Evolutionary conservation across 306 rosid species (phyloP).

Genomic region (Malus orientalis): DNA sequence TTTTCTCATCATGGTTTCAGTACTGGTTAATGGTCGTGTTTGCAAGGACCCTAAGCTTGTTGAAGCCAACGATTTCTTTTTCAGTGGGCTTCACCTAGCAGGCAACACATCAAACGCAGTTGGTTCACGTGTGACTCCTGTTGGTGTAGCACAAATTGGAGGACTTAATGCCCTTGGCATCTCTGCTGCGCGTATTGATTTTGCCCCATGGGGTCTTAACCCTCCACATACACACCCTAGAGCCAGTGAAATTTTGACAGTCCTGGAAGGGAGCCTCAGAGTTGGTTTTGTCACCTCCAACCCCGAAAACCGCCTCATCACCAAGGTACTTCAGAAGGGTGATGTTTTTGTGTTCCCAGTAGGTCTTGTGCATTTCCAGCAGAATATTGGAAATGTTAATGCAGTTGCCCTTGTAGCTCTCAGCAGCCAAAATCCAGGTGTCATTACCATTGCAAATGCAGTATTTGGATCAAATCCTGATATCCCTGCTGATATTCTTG

Average conservation of each 20-base stretch:
- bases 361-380: conserved; percentile 32
- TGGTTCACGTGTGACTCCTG: conserved; percentile 25
- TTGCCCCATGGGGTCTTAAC: conserved; percentile 20
- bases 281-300: conserved; percentile 35
- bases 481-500: conserved; percentile 26
- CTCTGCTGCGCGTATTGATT: conserved; percentile 31
- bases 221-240: conserved; percentile 36
- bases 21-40: conserved; percentile 14
- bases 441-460: conserved; percentile 22
- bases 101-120: conserved; percentile 27
- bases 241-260: conserved; percentile 22
- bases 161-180: conserved; percentile 32
- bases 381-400: conserved; percentile 1
- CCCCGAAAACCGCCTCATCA: conserved; percentile 18
- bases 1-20: neutral
- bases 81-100: conserved; percentile 16
- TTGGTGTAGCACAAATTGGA: conserved; percentile 15
- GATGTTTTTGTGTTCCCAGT: conserved; percentile 31
- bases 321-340: conserved; percentile 21
- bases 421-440: conserved; percentile 39
- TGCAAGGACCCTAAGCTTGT: conserved; percentile 36
- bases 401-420: conserved; percentile 27
- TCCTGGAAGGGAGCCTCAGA: conserved; percentile 29
- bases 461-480: conserved; percentile 28
- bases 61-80: conserved; percentile 29